phyloP scores from a whole-genome alignment of 257 asterid genomes.

The Nicotiana tomentosiformis region DNA sequence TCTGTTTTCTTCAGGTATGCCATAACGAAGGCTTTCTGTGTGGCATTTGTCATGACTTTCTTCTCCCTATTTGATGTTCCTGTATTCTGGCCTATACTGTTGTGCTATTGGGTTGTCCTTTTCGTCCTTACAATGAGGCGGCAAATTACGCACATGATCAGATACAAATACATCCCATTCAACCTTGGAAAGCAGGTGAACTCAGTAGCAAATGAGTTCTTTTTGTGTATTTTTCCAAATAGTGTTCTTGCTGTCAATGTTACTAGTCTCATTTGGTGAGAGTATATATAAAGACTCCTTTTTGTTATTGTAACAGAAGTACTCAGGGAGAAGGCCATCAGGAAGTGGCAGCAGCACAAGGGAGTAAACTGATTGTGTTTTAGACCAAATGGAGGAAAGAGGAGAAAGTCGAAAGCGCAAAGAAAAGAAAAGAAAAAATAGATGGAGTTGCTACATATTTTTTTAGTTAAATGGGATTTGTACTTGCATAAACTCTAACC shows the following conservation, averaged over 20 bases:
- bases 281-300: neutral
- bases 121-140: conserved; percentile 85
- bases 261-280: neutral
- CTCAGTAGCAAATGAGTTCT: neutral
- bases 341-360: conserved; percentile 50
- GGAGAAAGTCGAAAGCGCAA: neutral
- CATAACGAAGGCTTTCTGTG: conserved; percentile 19
- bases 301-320: conserved; percentile 47
- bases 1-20: conserved; percentile 53
- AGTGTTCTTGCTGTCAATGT: neutral
- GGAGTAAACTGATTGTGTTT: conserved; percentile 39
- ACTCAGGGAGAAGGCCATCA: conserved; percentile 54
- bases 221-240: conserved; percentile 6
- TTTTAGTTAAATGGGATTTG: conserved; percentile 30
- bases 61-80: conserved; percentile 80
- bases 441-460: conserved; percentile 13
- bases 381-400: neutral
- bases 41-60: conserved; percentile 72
- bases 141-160: conserved; percentile 83
- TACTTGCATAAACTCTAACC: conserved; percentile 27
- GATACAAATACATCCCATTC: conserved; percentile 74
- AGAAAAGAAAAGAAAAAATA: neutral
- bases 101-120: conserved; percentile 77
- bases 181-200: conserved; percentile 21
- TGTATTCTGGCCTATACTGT: conserved; percentile 78